Evolutionary conservation across 192 early-diverging fungal genomes (phyloP), one percentile per base, ranked within the genome.

Genomic region (Dispira simplex): DNA sequence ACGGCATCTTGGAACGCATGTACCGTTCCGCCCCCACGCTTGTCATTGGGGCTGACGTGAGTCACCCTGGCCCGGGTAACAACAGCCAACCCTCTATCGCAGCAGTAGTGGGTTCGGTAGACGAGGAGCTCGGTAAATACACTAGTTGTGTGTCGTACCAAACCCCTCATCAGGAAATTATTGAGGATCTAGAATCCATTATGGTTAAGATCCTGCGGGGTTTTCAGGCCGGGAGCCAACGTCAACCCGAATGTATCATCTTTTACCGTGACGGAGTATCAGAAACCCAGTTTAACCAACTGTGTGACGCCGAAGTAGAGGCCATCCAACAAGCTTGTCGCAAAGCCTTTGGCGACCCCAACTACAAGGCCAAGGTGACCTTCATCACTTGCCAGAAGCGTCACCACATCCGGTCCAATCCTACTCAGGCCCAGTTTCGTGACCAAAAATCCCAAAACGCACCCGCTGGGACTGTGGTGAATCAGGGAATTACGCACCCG

Each of bases 181-280:
- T 90, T 52, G 69, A 66, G 12, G 84, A 83, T 68, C 71, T 93
- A 46, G 79, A 76, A 23, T 74, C 68, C 11, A 82, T 91, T 71
- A 75, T 80, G 23, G 75, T 76, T 48, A 82, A 87, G 51, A 67
- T 90, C 23, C 71, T 89, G 63, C 81, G 82, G 51, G 82, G 71
- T 11, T 91, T 78, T 68, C 65, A 70, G 39, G 28, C 23, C 20
- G 44, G 51, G 75, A 88, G 71, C 72, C 81, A 56, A 64, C 68
- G 56, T 44, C 86, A 87, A 59, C 92, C 92, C 0, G 63, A 70
- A 46, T 77, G 87, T 28, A 89, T 95, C 60, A 20, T 95, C 1
- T 89, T 93, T 67, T 95, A 90, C 70, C 87, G 93, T 64, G 91
- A 95, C 68, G 91, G 91, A 44, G 84, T 95, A 20, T 89, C 89